Evolutionary conservation across 192 early-diverging fungal genomes (phyloP).

Genomic region (Coemansia biformis): DNA sequence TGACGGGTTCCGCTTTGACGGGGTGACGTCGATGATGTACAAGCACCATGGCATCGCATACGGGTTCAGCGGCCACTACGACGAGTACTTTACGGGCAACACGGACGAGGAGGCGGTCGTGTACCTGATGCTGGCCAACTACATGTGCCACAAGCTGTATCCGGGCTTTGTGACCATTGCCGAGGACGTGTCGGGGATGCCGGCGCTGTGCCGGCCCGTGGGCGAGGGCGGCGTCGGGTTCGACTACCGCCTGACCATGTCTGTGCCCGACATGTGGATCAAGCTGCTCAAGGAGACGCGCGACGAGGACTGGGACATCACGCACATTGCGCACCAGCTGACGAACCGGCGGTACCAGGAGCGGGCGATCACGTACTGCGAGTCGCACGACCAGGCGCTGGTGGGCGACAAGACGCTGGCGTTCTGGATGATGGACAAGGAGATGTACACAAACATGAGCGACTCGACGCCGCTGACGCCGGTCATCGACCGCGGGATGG

Average conservation of each 20-base stretch:
- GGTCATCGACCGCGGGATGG: conserved; percentile 87
- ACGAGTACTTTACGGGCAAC: conserved; percentile 86
- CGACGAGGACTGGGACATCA: conserved; percentile 93
- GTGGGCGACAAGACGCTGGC: conserved; percentile 98
- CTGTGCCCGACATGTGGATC: conserved; percentile 99
- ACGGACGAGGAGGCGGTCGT: conserved; percentile 76
- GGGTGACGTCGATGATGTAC: conserved; percentile 96
- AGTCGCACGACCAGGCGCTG: conserved; percentile 96
- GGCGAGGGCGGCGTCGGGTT: conserved; percentile 91
- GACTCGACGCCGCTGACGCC: conserved; percentile 73
- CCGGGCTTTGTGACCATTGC: conserved; percentile 82
- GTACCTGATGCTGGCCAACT: conserved; percentile 90
- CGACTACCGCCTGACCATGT: conserved; percentile 95
- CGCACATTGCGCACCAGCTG: conserved; percentile 75
- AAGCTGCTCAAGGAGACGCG: conserved; percentile 86
- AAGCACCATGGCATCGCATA: conserved; percentile 90
- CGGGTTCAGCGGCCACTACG: conserved; percentile 88
- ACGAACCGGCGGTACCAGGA: conserved; percentile 89
- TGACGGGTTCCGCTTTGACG: conserved; percentile 98
- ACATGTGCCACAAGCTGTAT: conserved; percentile 76
- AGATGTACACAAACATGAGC: conserved; percentile 98
- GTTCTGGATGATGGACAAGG: conserved; percentile 99
- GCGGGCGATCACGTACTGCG: conserved; percentile 90
- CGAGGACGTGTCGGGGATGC: conserved; percentile 99
- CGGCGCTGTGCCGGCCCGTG: conserved; percentile 77